These are phyloP conservation scores for Ustilago sp. DNA, from an alignment of 1,284 basidiomycete genomes.

Conservation along the genomic window DNA sequence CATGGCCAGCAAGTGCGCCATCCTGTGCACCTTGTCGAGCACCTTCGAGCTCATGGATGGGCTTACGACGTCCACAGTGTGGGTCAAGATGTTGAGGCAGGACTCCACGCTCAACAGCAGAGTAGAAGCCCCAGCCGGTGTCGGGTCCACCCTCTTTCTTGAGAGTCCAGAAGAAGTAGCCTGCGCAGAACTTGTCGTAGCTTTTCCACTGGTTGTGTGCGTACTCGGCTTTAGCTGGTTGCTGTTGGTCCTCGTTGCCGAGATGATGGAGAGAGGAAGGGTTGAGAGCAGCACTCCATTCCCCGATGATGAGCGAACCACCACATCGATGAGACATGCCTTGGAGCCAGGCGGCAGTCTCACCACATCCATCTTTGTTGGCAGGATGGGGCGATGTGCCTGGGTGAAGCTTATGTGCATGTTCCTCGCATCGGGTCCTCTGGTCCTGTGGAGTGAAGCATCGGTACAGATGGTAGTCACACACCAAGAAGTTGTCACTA, in stretches of 20 bases:
- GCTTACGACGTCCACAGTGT: conserved; percentile 31
- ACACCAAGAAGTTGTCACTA: conserved; percentile 73
- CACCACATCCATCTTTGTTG: conserved; percentile 38
- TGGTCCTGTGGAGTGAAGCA: conserved; percentile 80
- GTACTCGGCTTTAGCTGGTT: conserved; percentile 73
- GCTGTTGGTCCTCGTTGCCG: conserved; percentile 70
- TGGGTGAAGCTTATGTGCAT: conserved; percentile 68
- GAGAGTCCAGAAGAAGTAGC: conserved; percentile 90
- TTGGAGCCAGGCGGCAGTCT: conserved; percentile 49
- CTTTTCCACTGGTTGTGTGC: conserved; percentile 77
- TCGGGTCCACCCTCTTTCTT: conserved; percentile 80
- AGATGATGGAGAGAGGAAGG: conserved; percentile 73
- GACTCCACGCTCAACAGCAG: conserved; percentile 77
- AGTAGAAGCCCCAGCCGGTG: conserved; percentile 81
- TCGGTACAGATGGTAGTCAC: conserved; percentile 88
- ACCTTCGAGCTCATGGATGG: conserved; percentile 30
- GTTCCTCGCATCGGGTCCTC: conserved; percentile 74
- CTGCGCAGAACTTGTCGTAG: conserved; percentile 78
- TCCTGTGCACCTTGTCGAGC: conserved; percentile 33
- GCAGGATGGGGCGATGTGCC: conserved; percentile 33
- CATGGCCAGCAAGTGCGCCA: conserved; percentile 26
- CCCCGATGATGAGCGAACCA: conserved; percentile 77
- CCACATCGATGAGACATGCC: conserved; percentile 69
- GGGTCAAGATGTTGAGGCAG: conserved; percentile 72
- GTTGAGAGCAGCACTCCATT: conserved; percentile 85